phyloP scores from a whole-genome alignment of 306 rosid species.

The Castanospermum australe region DNA sequence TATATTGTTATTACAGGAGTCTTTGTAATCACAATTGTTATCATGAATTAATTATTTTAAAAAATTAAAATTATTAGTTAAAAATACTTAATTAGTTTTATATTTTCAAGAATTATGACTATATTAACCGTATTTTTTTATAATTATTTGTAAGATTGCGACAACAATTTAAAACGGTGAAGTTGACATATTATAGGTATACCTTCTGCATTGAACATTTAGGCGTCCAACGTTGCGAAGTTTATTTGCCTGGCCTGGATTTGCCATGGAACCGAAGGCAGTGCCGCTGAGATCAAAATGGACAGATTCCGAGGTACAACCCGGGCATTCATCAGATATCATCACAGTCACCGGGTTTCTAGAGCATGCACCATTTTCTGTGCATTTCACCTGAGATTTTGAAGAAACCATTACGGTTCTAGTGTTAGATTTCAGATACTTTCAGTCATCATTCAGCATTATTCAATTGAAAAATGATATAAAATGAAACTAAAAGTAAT shows the following conservation, averaged over 20 bases:
- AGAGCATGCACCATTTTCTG: constrained; percentile 43
- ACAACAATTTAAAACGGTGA: no score
- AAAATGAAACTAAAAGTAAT: neutral
- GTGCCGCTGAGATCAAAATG: constrained; percentile 74
- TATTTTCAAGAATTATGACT: no score
- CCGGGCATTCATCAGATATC: constrained; percentile 57
- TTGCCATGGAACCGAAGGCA: constrained; percentile 74
- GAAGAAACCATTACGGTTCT: neutral
- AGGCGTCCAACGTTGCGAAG: constrained; percentile 48
- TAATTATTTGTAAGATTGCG: no score
- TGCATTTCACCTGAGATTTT: constrained; percentile 55
- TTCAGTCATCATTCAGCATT: neutral
- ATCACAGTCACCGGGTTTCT: constrained; percentile 45
- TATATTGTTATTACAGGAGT: no score
- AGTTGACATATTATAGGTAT: no score
- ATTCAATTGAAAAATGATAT: neutral
- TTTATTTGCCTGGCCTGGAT: constrained; percentile 20
- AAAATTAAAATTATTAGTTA: no score
- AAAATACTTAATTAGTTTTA: no score
- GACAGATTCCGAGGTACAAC: constrained; percentile 23
- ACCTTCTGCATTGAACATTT: constrained; percentile 57
- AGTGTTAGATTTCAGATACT: neutral
- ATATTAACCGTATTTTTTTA: no score
- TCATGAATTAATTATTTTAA: no score
- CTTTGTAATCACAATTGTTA: no score